phyloP scores from a whole-genome alignment of 2,329 filamentous ascomycete genomes.

The Chaetomiaceae sp. region DNA sequence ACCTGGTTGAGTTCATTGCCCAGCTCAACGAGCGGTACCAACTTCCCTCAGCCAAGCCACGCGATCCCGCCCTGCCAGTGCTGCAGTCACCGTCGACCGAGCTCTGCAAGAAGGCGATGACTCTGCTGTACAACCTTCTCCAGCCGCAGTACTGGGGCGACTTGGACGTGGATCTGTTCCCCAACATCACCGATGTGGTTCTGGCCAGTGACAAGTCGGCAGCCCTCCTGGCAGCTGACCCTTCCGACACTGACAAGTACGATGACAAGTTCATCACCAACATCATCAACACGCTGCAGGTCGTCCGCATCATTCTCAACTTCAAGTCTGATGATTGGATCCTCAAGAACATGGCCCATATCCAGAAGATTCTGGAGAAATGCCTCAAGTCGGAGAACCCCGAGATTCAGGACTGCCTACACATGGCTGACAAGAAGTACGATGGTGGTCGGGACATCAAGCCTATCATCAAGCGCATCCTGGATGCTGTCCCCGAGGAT shows the following conservation, averaged over 20 bases:
- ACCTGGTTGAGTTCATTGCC: conserved; percentile 91
- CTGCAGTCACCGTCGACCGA: conserved; percentile 61
- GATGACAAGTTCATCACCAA: conserved; percentile 80
- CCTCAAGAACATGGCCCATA: conserved; percentile 64
- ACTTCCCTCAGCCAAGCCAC: conserved; percentile 64
- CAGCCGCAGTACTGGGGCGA: conserved; percentile 89
- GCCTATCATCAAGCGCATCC: conserved; percentile 73
- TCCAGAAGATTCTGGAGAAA: conserved; percentile 89
- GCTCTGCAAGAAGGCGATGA: conserved; percentile 79
- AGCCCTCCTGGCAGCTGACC: conserved; percentile 54
- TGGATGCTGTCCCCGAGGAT: conserved; percentile 83
- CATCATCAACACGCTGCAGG: conserved; percentile 90
- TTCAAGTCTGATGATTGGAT: conserved; percentile 91
- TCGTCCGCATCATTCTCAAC: conserved; percentile 84
- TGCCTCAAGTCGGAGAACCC: conserved; percentile 81
- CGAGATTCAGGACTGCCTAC: conserved; percentile 89
- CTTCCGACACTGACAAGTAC: conserved; percentile 63
- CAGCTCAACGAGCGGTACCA: conserved; percentile 81
- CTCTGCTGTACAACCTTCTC: conserved; percentile 76
- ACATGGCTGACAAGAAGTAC: conserved; percentile 65
- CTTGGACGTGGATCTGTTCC: conserved; percentile 84
- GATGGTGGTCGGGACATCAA: conserved; percentile 68
- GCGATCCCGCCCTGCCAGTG: conserved; percentile 44
- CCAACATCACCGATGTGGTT: conserved; percentile 83
- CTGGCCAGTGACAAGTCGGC: conserved; percentile 75